Base-by-base conservation (phyloP, 768 basidiomycete species). In the Phanerodontia chrysosporium region DNA sequence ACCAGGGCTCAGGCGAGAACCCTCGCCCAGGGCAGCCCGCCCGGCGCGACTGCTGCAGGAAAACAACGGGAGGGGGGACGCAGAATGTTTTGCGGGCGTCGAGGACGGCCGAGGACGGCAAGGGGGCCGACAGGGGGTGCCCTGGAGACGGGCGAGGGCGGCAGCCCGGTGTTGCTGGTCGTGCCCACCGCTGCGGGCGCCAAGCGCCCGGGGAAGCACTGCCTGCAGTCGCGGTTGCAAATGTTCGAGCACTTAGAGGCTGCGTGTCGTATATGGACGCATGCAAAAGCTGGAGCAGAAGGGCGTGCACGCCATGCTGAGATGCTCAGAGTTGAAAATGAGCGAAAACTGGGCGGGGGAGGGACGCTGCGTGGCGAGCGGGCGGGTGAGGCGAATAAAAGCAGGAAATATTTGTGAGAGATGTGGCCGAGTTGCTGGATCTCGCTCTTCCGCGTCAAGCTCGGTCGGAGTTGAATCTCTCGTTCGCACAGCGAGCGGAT, bases 391-490 rank as follows among this genome's bases (percentile, higher is more conserved):
- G 16, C 39, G 10, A 42, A 42, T 42, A 42, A 42, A 42, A 42
- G 39, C 39, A 42, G 39, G 10, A 42, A 42, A 10, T 42, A 42
- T 42, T 42, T 42, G 39, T 18, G 39, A 42, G 39, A 42, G 39
- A 24, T 53, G 52, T 36, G 52, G 52, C 52, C 52, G 25, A 53
- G 25, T 42, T 53, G 32, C 52, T 53, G 52, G 52, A 18, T 45
- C 45, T 24, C 16, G 16, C 45, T 24, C 46, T 48, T 48, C 51
- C 51, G 51, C 51, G 51, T 51, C 51, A 51, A 51, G 51, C 51
- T 24, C 36, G 35, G 67, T 64, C 67, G 67, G 67, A 69, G 45
- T 69, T 69, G 65, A 66, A 68, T 66, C 64, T 64, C 58, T 42
- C 46, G 55, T 55, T 64, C 36, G 56, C 66, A 59, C 67, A 68